Evolutionary conservation across 495 filamentous ascomycete genomes (phyloP), one percentile per base, ranked within the genome.

Genomic region (Daldinia caldariorum): DNA sequence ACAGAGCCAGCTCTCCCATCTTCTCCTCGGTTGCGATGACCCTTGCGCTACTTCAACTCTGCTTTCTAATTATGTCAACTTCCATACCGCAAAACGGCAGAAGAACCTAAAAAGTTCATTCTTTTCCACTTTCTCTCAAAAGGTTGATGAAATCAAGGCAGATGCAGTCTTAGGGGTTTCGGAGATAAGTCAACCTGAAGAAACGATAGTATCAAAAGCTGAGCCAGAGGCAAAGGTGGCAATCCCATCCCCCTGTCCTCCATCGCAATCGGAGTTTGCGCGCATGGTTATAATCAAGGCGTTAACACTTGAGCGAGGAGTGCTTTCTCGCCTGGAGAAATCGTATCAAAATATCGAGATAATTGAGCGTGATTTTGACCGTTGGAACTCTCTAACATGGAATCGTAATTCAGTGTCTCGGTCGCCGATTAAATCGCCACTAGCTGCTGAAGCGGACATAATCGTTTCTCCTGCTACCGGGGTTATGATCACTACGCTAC

Each of bases 391-490:
- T 3, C 61, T 73, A 6, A 26, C 62, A 26, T 79, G 72, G 80
- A 26, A 62, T 13, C 76, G 75, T 12, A 74, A 77, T 47, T 76
- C 79, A 0, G 69, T 76, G 26, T 69, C 56, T 4, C 70, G 74
- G 14, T 78, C 75, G 14, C 66, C 76, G 12, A 20, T 75, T 35
- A 54, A 64, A 18, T 79, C 79, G 9, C 74, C 80, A 10, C 74
- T 82, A 16, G 75, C 78, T 2, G 77, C 84, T 12, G 93, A 97
- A 77, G 92, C 92, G 9, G 94, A 97, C 74, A 67, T 97, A 13
- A 87, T 91, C 34, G 67, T 94, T 49, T 93, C 92, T 0, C 89
- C 92, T 0, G 80, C 81, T 2, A 90, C 87, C 0, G 92, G 91
- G 0, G 79, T 97, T 13, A 73, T 96, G 9, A 72, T 90, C 6